Conservation (phyloP, 2,329 filamentous ascomycete genomes). For the Lasiodiplodia sp. region DNA sequence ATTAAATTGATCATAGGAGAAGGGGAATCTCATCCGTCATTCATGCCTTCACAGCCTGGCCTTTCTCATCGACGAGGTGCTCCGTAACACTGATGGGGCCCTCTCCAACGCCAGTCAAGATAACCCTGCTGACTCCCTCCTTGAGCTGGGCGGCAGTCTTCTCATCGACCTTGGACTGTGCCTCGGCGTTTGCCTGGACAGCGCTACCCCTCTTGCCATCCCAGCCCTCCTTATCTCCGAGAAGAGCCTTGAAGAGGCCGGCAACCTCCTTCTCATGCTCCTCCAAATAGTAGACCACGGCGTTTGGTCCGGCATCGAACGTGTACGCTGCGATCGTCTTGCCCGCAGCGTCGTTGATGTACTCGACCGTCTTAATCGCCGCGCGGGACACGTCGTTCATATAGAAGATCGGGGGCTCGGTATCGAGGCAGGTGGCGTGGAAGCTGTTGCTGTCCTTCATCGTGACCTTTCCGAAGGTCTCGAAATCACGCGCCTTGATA, state of each 20-base stretch:
- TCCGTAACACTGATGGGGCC: conserved; percentile 83
- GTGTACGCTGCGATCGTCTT: conserved; percentile 90
- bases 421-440: conserved; percentile 94
- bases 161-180: conserved; percentile 69
- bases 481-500: conserved; percentile 80
- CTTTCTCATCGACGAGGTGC: conserved; percentile 73
- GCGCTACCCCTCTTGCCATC: conserved; percentile 62
- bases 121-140: conserved; percentile 85
- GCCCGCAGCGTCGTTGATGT: conserved; percentile 81
- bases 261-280: conserved; percentile 76
- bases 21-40: background rate
- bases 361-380: conserved; percentile 86
- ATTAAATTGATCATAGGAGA: conserved; percentile 8
- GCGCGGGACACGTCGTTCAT: conserved; percentile 93
- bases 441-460: conserved; percentile 98
- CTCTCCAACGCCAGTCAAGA: conserved; percentile 89
- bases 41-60: conserved; percentile 36
- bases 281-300: conserved; percentile 93
- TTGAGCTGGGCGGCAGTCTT: conserved; percentile 60
- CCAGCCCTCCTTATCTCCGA: conserved; percentile 75
- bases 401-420: conserved; percentile 97
- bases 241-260: conserved; percentile 75
- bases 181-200: conserved; percentile 55
- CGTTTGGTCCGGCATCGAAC: conserved; percentile 96
- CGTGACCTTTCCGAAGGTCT: conserved; percentile 84